Evolutionary conservation across 768 basidiomycete genomes (phyloP), one percentile per base, ranked within the genome.

Genomic region (Boletus coccyginus): DNA sequence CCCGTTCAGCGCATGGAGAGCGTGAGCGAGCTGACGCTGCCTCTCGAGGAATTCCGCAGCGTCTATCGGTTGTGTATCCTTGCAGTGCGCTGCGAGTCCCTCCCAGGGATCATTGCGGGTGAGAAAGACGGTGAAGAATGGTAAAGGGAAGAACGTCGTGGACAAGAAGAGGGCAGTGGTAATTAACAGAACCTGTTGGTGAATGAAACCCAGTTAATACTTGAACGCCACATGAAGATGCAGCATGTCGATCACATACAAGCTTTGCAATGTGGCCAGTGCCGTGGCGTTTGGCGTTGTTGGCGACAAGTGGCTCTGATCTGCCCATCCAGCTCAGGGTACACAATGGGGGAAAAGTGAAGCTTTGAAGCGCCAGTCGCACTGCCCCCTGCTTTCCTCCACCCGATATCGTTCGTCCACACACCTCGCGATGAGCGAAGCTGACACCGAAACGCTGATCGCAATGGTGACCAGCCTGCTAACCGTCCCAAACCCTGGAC

Each of bases 381-480:
- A 57, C 41, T 17, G 41, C 42, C 56, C 54, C 24, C 33, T 14
- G 13, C 16, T 55, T 56, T 24, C 16, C 17, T 17, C 48, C 54
- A 24, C 40, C 7, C 35, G 35, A 31, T 21, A 13, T 40, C 19
- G 13, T 27, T 27, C 35, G 16, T n/a, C 27, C 42, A 47, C 21
- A 2, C 17, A 52, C 44, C n/a, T 32, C 42, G 40, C 43, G 21
- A 73, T 73, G 70, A 60, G 50, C 8, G 65, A 60, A 32, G 46
- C 39, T 10, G 87, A 89, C 70, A 92, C 87, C 0, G 90, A 92
- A 32, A 82, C 75, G 8, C 75, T 90, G 35, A 74, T 92, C 42
- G 87, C 82, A 11, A 73, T 89, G 54, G 81, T 90, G n/a, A 72
- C 76, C 16, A 90, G 87, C 65, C 72, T 88, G 14, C 68, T 90